Evolutionary conservation across 495 filamentous ascomycete species (phyloP).

Genomic region (Penicillium longicatenatum): DNA sequence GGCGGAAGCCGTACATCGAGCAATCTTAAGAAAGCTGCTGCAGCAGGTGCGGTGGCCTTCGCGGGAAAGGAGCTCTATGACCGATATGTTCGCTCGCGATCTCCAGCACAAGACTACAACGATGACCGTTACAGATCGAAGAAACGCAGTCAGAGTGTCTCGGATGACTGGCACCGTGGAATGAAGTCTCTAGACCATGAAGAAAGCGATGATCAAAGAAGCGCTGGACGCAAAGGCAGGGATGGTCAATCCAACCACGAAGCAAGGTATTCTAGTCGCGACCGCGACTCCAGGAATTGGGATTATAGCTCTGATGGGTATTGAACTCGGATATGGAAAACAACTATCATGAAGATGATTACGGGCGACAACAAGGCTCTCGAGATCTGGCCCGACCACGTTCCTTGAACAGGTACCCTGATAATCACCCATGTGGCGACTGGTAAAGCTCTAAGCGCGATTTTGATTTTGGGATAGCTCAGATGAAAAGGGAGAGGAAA

Average conservation of each 20-base stretch:
- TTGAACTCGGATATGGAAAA: constrained; percentile 53
- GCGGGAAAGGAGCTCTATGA: constrained; percentile 12
- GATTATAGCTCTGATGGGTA: constrained; percentile 27
- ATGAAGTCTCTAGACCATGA: not conserved
- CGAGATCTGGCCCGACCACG: constrained; percentile 52
- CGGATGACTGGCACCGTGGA: not conserved
- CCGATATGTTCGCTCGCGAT: constrained; percentile 9
- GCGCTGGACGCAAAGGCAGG: constrained; percentile 8
- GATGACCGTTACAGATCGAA: constrained; percentile 1
- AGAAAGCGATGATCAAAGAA: constrained; percentile 11
- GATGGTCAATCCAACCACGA: constrained; percentile 11
- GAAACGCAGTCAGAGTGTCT: constrained; percentile 9
- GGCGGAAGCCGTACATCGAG: not conserved
- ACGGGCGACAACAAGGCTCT: constrained; percentile 47
- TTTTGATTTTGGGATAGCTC: constrained; percentile 69
- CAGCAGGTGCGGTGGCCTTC: constrained; percentile 5
- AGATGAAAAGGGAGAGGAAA: constrained; percentile 68
- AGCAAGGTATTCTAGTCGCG: not conserved
- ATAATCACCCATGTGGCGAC: not conserved
- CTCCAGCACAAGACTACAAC: constrained; percentile 3
- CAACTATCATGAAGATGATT: constrained; percentile 49
- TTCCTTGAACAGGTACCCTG: constrained; percentile 22
- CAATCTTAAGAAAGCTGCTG: constrained; percentile 10
- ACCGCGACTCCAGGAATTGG: not conserved
- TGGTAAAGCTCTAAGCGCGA: constrained; percentile 44